Conservation (phyloP, 345 rosid genomes). For the Nephelium lappaceum region DNA sequence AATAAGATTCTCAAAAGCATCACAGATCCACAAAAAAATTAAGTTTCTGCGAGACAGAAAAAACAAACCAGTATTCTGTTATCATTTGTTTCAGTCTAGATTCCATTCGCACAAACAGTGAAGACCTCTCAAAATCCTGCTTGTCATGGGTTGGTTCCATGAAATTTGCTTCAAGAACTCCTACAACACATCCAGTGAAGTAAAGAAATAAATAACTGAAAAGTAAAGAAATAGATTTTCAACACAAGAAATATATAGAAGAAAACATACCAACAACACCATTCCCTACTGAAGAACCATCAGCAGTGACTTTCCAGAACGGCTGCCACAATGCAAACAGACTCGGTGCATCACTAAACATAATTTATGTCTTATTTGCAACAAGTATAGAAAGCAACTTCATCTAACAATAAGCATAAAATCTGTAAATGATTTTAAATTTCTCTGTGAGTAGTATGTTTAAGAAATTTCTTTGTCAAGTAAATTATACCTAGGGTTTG, state of each 20-base stretch:
- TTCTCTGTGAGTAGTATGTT: slow-evolving; percentile 5
- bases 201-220: slow-evolving; percentile 20
- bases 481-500: neutral
- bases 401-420: neutral
- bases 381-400: neutral
- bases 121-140: slow-evolving; percentile 96
- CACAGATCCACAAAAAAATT: neutral
- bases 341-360: slow-evolving; percentile 24
- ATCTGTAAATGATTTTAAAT: neutral
- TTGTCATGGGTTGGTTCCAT: slow-evolving; percentile 97
- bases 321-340: slow-evolving; percentile 56
- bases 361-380: neutral
- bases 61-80: slow-evolving; percentile 73
- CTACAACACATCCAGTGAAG: slow-evolving; percentile 42
- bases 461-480: neutral
- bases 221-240: slow-evolving; percentile 14
- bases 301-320: slow-evolving; percentile 81
- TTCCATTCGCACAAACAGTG: slow-evolving; percentile 73
- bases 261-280: slow-evolving; percentile 76
- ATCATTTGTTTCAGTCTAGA: slow-evolving; percentile 67
- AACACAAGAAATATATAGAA: slow-evolving; percentile 19
- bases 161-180: slow-evolving; percentile 96
- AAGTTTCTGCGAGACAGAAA: slow-evolving; percentile 5
- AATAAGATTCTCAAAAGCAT: neutral
- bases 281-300: slow-evolving; percentile 52